These are phyloP conservation scores for Pseudogymnoascus sp. DNA, from an alignment of 2,329 filamentous ascomycete species.

Conservation along the genomic window DNA sequence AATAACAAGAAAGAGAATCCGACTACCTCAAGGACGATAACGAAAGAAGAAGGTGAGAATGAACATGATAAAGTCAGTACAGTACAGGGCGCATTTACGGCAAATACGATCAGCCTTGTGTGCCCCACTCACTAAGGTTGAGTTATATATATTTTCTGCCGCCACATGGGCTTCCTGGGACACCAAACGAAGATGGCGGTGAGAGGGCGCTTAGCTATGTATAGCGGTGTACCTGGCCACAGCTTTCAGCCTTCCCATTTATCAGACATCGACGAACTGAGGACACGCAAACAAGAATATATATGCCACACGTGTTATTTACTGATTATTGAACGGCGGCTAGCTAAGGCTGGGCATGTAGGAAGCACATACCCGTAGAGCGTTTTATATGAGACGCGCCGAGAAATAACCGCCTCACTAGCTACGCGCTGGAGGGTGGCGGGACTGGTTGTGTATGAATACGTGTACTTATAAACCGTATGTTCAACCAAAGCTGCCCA, in stretches of 20 bases:
- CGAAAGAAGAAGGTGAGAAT: neutral
- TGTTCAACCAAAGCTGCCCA: neutral
- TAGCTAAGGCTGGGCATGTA: neutral
- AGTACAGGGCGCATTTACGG: neutral
- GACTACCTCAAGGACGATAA: neutral
- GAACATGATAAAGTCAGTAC: neutral
- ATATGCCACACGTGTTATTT: neutral
- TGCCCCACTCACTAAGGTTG: neutral
- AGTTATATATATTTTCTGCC: slow-evolving; percentile 1
- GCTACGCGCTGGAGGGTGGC: neutral
- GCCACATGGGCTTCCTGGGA: no score
- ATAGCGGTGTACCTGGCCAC: neutral
- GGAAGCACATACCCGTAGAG: neutral
- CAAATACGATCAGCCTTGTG: neutral
- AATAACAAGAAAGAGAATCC: neutral
- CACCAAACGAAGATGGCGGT: neutral
- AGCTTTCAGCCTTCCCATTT: slow-evolving; percentile 5
- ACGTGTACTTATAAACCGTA: neutral
- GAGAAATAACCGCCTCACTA: neutral
- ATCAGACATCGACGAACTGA: neutral
- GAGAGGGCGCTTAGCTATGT: neutral
- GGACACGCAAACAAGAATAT: neutral
- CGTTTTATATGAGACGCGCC: neutral
- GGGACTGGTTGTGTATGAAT: neutral
- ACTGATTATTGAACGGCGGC: neutral